Evolutionary conservation across 176 grass and related monocot genomes (phyloP), one percentile per base, ranked within the genome.

Genomic region (Phoenix dactylifera): DNA sequence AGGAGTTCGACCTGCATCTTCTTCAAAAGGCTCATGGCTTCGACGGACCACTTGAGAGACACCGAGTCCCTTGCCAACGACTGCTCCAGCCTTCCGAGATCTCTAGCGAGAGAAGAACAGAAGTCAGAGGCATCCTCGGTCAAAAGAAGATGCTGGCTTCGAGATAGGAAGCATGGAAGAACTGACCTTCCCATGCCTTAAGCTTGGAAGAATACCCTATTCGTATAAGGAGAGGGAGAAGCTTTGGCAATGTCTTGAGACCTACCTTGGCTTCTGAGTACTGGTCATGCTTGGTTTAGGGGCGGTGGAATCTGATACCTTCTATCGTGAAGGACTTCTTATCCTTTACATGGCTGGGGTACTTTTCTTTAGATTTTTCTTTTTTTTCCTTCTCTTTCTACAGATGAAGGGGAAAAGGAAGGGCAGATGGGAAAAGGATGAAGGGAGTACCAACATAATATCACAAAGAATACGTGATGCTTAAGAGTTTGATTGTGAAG

Each of bases 1-100:
- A 97, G 87, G 44, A 97, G 73, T 20, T 88, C 81, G 0, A 50
- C 54, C 79, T 97, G 92, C 92, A 97, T 91, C 72, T 74, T 80
- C 81, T 85, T 97, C 55, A 97, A 65, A 19, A 97, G 51, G n/a
- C 66, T 55, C 86, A 97, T 80, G 50, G 77, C 92, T 50, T 91
- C 81, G 3, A 75, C 60, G 26, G 80, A 90, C 92, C 92, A 97
- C 69, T 75, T 74, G 62, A 97, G 77, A 24, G 87, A 88, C 52
- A 97, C 65, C 1, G 84, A 68, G 23, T 28, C 71, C 82, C 15
- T 73, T 16, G 55, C 67, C 55, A 97, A 57, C 39, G 84, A 67
- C 64, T 72, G 54, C 52, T 85, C 81, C 0, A 97, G 87, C 28
- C 63, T 75, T 15, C 25, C 55, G 54, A 97, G 78, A 7, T 83